Percentiles rank a stretch among this genome's conserved stretches.
Conservation (phyloP, 768 basidiomycete genomes). For the Mycena alexandri region DNA sequence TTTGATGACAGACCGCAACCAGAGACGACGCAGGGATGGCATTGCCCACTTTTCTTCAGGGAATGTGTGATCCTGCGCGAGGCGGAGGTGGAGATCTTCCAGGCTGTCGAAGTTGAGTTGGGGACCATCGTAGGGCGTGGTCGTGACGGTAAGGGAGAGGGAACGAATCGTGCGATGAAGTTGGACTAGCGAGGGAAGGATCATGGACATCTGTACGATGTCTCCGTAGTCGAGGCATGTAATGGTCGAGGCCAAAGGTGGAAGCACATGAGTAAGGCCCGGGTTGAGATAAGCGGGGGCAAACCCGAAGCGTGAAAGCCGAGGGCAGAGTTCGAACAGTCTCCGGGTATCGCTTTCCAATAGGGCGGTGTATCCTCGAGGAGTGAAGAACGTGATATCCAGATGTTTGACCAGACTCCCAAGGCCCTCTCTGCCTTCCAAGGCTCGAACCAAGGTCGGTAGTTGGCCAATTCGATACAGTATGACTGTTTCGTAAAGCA, state of each 20-base stretch:
- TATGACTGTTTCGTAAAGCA: slow-evolving; percentile 34
- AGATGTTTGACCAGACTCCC: slow-evolving; percentile 31
- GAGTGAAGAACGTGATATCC: slow-evolving; percentile 17
- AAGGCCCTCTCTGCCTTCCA: slow-evolving; percentile 20
- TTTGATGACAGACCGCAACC: too few species aligned
- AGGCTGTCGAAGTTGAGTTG: background rate
- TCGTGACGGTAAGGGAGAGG: background rate
- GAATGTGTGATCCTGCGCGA: too few species aligned
- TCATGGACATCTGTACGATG: background rate
- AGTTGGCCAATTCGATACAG: slow-evolving; percentile 28
- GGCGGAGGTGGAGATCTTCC: background rate
- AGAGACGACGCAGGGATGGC: too few species aligned
- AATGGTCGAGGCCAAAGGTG: slow-evolving; percentile 1
- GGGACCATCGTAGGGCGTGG: background rate
- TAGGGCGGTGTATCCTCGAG: slow-evolving; percentile 16
- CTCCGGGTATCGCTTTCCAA: slow-evolving; percentile 6
- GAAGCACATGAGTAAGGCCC: background rate
- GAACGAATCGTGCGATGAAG: background rate
- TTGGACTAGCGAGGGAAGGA: background rate
- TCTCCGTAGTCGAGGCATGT: slow-evolving; percentile 4
- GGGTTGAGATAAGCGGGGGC: background rate
- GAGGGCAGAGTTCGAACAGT: slow-evolving; percentile 24
- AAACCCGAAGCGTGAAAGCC: slow-evolving; percentile 1
- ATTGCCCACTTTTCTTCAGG: too few species aligned
- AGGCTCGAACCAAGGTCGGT: slow-evolving; percentile 14